Base-by-base conservation (phyloP, 345 rosid genomes). In the Chamaenerion angustifolium region DNA sequence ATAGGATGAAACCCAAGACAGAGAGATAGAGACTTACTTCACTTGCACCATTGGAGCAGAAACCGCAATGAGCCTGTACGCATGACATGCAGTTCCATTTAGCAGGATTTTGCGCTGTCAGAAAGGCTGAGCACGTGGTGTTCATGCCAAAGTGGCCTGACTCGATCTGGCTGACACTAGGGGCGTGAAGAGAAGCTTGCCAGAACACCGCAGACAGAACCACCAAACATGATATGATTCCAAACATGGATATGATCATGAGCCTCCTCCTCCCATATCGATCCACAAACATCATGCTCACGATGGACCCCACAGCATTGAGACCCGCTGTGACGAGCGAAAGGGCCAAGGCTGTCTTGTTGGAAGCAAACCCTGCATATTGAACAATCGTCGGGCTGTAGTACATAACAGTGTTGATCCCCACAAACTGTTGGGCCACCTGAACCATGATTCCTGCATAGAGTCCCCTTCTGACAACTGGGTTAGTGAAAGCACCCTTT, bases 331-430 rank as follows among this genome's bases (percentile, higher is more conserved):
- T 90, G 45, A 86, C 48, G 1, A 90, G 79, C 44, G 98, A 90
- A 43, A 90, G 84, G 0, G 88, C 96, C 62, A 90, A 18, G 0
- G 96, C 89, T 0, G 95, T 79, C 6, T 65, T 71, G 37, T 87
- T 87, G 0, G 89, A 92, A 11, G 98, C 96, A 11, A 65, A 87
- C 31, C 98, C 96, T 0, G 96, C 88, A 14, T 87, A 84, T 40
- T 92, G 95, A 43, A 92, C 93, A 1, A 87, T 92, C 1, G 95
- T 64, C 0, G 96, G 95, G 45, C 95, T 71, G 55, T 87, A 87
- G 48, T 90, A 90, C 94, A 90, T 74, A 18, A 90, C 89, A 0
- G 94, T 89, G 58, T 90, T 90, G 66, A 92, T 87, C 10, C 98
- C 98, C 0, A 76, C 87, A 51, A 81, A 83, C 59, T 90, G 96